Evolutionary conservation across 1,284 basidiomycete species (phyloP), one percentile per base, ranked within the genome.

Genomic region (Cystobasidium pallidum): DNA sequence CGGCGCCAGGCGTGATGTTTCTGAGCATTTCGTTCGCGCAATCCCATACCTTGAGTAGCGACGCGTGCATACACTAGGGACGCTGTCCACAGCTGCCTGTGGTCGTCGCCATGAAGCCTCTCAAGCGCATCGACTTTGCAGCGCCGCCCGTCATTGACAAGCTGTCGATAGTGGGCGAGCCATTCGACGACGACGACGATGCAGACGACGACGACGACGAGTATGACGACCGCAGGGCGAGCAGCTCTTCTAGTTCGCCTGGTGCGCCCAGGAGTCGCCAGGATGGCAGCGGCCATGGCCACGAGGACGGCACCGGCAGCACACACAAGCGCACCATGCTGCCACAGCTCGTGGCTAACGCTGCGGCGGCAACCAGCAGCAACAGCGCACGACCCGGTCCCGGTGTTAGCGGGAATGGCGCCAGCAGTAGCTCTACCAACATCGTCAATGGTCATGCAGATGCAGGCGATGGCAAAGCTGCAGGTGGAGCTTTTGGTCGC

Each of bases 51-150:
- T 54, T 21, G 11, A 15, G 11, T n/a, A 17, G 3, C 11, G 11
- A n/a, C 43, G 19, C 15, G 19, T 15, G n/a, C 11, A 3, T 15
- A 11, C 43, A 3, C 11, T 19, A 17, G 11, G n/a, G 19, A 19
- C 36, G 7, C 3, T 17, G 43, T 19, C 11, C 43, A 17, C 15
- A 41, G 2, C 11, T 17, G 26, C 32, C 7, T 64, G 7, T 26
- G 24, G 11, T 3, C 39, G 28, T 36, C 43, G 34, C 3, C 43
- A 64, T 64, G 62, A 64, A 51, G 58, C 67, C 67, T 11, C 67
- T 70, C 3, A 70, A 70, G 67, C 67, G 67, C 34, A 70, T 70
- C 45, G 67, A 70, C 67, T 70, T 70, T 55, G 67, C 67, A 3
- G 67, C 67, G 24, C 67, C 67, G n/a, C 30, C 67, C 45, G 43